Base-by-base conservation (phyloP, 208 protist species). In the Leishmania turanica region DNA sequence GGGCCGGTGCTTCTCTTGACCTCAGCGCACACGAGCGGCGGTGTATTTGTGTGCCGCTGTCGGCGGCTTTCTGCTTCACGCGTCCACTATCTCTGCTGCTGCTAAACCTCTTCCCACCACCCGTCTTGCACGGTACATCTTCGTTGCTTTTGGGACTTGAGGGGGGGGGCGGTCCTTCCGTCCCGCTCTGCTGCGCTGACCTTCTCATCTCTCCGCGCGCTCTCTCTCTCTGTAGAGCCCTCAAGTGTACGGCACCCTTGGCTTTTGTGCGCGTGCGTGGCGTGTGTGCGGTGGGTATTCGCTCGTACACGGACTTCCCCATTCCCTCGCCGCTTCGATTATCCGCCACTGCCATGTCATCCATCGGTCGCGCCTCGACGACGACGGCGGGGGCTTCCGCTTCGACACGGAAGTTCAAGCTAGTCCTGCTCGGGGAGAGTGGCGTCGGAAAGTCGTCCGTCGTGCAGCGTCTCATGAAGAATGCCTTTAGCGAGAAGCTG, bases 391-490 rank as follows among this genome's bases (percentile, higher is more conserved):
- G 53, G 17, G 40, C 40, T 21, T 9, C 71, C 58, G 49, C 58
- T 2, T 79, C 37, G 60, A 58, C 75, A 21, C 92, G 90, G 65
- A 92, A 92, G 78, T 98, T 94, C 85, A 98, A 98, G 82, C 68
- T 97, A 3, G 94, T 98, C 17, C 85, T 98, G 31, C 88, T 98
- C 1, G 95, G 95, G 17, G 95, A 97, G 68, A 97, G 92, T 60
- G 95, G 95, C 6, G 95, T 97, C 17, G 95, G 95, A n/a, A 98
- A 98, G 85, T 96, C 95, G 2, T 96, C 94, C 1, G 82, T 98
- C 7, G 92, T 93, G 56, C 90, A 93, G 81, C 95, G 95, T 0
- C 92, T 98, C 68, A 90, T 96, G 70, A 91, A 92, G 79, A 90
- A 92, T 37, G 89, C 92, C 49, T 98, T 90, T 84, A 92, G 74